Conservation (phyloP, 495 filamentous ascomycete species). For the Xylaria acuta region DNA sequence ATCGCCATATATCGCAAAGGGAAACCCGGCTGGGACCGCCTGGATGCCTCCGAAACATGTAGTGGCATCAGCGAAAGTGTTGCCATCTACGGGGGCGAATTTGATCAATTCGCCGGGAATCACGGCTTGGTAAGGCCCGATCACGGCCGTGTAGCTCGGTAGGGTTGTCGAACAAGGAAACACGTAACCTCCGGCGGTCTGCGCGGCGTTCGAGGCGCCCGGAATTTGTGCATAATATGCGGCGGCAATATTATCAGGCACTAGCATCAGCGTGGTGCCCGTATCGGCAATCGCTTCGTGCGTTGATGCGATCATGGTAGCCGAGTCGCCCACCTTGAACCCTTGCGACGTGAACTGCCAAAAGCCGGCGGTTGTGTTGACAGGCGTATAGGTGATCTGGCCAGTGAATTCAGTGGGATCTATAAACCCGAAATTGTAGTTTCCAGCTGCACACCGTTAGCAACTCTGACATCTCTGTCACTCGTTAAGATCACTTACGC, state of each 20-base stretch:
- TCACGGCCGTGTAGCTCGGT: slow-evolving; percentile 67
- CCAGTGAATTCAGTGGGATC: slow-evolving; percentile 67
- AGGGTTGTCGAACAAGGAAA: slow-evolving; percentile 68
- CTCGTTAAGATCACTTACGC: slow-evolving; percentile 38
- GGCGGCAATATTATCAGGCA: slow-evolving; percentile 61
- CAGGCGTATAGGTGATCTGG: slow-evolving; percentile 62
- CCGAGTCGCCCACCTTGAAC: slow-evolving; percentile 61
- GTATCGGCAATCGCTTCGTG: slow-evolving; percentile 62
- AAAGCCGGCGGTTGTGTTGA: slow-evolving; percentile 69
- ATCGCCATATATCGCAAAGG: slow-evolving; percentile 79
- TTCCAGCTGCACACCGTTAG: slow-evolving; percentile 52
- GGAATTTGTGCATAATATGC: slow-evolving; percentile 72
- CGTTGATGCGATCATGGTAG: slow-evolving; percentile 18
- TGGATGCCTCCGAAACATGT: slow-evolving; percentile 74
- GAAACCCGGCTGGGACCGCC: slow-evolving; percentile 61
- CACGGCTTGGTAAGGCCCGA: slow-evolving; percentile 61
- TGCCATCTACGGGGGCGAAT: slow-evolving; percentile 57
- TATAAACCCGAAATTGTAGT: slow-evolving; percentile 71
- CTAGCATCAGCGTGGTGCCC: slow-evolving; percentile 76
- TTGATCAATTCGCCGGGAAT: slow-evolving; percentile 68
- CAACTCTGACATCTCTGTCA: neutral
- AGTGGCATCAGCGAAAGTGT: slow-evolving; percentile 44
- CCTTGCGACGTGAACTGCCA: slow-evolving; percentile 73
- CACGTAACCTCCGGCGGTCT: slow-evolving; percentile 70
- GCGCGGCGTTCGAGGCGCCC: slow-evolving; percentile 55